Evolutionary conservation across 371 early-diverging fungal species (phyloP).

Genomic region (Dinochytrium kinnereticum): DNA sequence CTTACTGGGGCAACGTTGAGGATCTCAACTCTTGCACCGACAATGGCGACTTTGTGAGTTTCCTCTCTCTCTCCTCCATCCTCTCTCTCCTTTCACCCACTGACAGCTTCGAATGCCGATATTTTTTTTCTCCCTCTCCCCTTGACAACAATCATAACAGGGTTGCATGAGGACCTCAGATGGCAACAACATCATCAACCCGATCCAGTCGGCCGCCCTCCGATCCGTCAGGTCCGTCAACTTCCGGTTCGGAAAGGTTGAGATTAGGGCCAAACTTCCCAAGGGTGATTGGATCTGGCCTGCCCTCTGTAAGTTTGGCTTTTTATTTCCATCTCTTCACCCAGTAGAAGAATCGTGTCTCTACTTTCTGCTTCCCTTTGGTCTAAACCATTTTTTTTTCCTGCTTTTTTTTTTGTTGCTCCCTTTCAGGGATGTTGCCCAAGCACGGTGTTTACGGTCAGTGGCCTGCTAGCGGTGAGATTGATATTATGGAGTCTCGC

Average conservation of each 20-base stretch:
- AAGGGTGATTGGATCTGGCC: conserved; percentile 75
- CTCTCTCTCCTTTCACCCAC: too few species aligned
- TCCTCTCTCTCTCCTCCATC: too few species aligned
- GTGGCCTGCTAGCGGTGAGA: conserved; percentile 72
- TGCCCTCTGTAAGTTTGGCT: conserved; percentile 53
- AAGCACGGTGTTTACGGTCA: conserved; percentile 65
- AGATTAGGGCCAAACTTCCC: conserved; percentile 69
- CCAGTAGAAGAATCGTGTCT: too few species aligned
- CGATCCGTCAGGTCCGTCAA: conserved; percentile 52
- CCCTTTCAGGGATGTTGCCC: conserved; percentile 64
- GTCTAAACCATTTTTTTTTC: not conserved
- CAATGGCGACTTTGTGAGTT: conserved; percentile 37
- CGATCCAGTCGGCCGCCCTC: conserved; percentile 64
- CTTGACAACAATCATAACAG: too few species aligned
- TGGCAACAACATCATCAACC: conserved; percentile 64
- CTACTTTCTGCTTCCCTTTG: too few species aligned
- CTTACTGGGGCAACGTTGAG: not conserved
- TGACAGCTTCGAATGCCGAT: too few species aligned
- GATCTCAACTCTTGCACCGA: conserved; percentile 42
- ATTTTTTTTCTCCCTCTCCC: too few species aligned
- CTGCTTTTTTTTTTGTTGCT: not conserved
- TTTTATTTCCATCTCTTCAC: not conserved
- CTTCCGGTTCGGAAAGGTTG: conserved; percentile 61
- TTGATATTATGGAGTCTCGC: conserved; percentile 61
- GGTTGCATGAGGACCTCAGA: conserved; percentile 65